Evolutionary conservation across 352 stramenopile genomes (phyloP).

Genomic region (Globisporangium solare): DNA sequence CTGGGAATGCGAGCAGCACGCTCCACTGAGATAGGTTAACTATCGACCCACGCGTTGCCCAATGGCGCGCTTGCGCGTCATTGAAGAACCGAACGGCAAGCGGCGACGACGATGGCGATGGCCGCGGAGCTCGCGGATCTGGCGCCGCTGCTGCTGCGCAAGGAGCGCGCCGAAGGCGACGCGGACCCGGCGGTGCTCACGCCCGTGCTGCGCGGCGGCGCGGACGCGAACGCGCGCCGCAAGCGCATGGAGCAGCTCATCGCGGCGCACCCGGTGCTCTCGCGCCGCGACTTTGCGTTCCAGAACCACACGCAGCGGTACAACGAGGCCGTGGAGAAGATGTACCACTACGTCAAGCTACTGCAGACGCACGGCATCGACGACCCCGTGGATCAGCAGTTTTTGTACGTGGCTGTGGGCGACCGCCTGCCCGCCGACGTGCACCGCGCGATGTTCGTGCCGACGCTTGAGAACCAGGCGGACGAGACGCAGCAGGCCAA

Average conservation of each 20-base stretch:
- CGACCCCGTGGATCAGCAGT: conserved; percentile 27
- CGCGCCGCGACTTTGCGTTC: conserved; percentile 38
- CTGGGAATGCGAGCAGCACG: too few species aligned
- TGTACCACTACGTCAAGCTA: conserved; percentile 33
- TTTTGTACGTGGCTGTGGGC: conserved; percentile 37
- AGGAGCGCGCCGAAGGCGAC: conserved; percentile 18
- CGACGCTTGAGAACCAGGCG: conserved; percentile 69
- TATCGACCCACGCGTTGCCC: too few species aligned
- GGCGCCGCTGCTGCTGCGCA: conserved; percentile 15
- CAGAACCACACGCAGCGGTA: conserved; percentile 38
- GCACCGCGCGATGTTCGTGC: conserved; percentile 61
- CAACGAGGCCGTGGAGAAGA: conserved; percentile 26
- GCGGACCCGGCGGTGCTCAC: conserved; percentile 9
- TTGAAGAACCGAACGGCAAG: too few species aligned
- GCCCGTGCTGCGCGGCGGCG: conserved; percentile 12
- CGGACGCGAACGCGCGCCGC: conserved; percentile 10
- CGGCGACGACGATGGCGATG: conserved; percentile 2
- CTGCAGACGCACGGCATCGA: conserved; percentile 26
- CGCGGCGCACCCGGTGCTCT: conserved; percentile 33
- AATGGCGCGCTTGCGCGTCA: too few species aligned
- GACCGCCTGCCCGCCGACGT: conserved; percentile 46
- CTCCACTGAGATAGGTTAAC: too few species aligned
- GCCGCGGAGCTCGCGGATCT: conserved; percentile 19
- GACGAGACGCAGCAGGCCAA: conserved; percentile 45
- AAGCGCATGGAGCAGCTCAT: conserved; percentile 13